Conservation (phyloP, 176 grass and related monocot species). For the Triticum monococcum region DNA sequence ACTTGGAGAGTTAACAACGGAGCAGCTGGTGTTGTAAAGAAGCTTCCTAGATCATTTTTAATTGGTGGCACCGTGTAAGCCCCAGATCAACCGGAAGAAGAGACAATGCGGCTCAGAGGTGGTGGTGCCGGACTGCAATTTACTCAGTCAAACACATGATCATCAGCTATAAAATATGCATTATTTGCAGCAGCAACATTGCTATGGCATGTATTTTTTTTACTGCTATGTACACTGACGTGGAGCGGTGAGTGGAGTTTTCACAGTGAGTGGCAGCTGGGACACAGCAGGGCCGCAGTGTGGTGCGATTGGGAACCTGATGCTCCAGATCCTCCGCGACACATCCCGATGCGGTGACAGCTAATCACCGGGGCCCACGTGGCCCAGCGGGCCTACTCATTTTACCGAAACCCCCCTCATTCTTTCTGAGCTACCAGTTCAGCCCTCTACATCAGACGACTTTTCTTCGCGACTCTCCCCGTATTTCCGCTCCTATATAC, state of each 20-base stretch:
- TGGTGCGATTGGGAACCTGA: background rate
- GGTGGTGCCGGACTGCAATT: background rate
- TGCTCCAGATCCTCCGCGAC: slow-evolving; percentile 41
- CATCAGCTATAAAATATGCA: background rate
- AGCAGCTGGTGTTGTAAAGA: background rate
- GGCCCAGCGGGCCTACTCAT: background rate
- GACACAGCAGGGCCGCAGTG: slow-evolving; percentile 1
- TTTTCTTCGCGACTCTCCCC: background rate
- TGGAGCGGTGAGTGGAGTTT: background rate
- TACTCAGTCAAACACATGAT: background rate
- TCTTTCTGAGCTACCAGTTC: background rate
- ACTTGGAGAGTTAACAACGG: background rate
- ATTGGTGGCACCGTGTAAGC: background rate
- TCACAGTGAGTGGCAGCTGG: background rate
- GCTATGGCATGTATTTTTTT: no score
- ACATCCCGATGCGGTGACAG: slow-evolving; percentile 34
- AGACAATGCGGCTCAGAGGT: background rate
- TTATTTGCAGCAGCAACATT: no score
- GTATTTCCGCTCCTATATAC: slow-evolving; percentile 16
- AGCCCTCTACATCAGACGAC: background rate
- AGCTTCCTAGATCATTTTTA: background rate
- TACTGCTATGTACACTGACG: no score
- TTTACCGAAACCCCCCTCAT: background rate
- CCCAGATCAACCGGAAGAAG: background rate
- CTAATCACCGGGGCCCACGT: slow-evolving; percentile 14